Conservation (phyloP, 1,284 basidiomycete genomes). For the Cutaneotrichosporon cavernicola region DNA sequence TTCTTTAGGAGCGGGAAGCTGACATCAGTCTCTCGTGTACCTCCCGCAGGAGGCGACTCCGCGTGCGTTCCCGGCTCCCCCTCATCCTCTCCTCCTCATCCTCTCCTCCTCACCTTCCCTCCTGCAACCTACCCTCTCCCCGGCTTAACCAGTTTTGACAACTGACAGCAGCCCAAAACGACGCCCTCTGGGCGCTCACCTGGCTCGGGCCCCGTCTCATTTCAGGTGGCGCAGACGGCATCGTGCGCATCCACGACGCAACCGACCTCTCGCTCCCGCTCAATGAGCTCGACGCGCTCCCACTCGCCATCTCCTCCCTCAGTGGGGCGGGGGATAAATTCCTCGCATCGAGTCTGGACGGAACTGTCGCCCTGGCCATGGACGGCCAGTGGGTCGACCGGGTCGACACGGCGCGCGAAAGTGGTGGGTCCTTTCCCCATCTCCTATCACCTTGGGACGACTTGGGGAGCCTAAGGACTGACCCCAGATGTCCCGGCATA, state of each 20-base stretch:
- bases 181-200: slow-evolving; percentile 43
- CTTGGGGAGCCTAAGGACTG: neutral
- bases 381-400: slow-evolving; percentile 62
- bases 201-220: slow-evolving; percentile 39
- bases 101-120: neutral
- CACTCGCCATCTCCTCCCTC: slow-evolving; percentile 70
- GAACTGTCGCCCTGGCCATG: slow-evolving; percentile 66
- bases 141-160: neutral
- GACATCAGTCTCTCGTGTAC: slow-evolving; percentile 41
- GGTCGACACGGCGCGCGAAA: slow-evolving; percentile 73
- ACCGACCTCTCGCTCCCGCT: slow-evolving; percentile 62
- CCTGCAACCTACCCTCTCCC: neutral
- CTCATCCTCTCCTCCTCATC: neutral
- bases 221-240: slow-evolving; percentile 46
- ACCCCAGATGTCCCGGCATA: slow-evolving; percentile 60
- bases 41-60: slow-evolving; percentile 44
- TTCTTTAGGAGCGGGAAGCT: neutral
- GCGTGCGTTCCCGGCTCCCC: slow-evolving; percentile 24
- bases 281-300: slow-evolving; percentile 65
- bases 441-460: neutral
- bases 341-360: slow-evolving; percentile 76
- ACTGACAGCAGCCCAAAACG: slow-evolving; percentile 34
- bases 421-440: slow-evolving; percentile 58
- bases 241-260: slow-evolving; percentile 48
- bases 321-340: slow-evolving; percentile 65